phyloP scores from a whole-genome alignment of 768 basidiomycete genomes.

The Termitomyces sp. region DNA sequence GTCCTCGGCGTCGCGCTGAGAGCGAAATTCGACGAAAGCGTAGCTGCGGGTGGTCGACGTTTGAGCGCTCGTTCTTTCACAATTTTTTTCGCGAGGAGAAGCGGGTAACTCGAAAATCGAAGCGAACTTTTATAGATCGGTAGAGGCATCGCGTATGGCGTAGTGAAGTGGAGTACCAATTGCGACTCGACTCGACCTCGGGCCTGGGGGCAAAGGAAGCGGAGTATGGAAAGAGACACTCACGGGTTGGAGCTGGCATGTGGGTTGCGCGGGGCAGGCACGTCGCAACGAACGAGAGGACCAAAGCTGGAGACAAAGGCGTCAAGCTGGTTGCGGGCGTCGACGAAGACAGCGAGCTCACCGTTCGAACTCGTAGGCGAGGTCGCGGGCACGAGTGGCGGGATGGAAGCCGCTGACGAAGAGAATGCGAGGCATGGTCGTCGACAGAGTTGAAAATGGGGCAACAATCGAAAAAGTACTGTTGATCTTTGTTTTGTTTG shows the following conservation, averaged over 20 bases:
- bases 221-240: conserved; percentile 38
- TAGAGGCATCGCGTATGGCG: conserved; percentile 8
- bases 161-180: conserved; percentile 5
- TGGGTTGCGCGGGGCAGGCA: conserved; percentile 80
- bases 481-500: conserved; percentile 23
- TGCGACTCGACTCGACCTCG: conserved; percentile 25
- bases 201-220: conserved; percentile 19
- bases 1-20: conserved; percentile 64
- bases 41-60: conserved; percentile 61
- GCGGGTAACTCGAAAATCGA: conserved; percentile 14
- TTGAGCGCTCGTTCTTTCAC: conserved; percentile 46
- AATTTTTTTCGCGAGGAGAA: conserved; percentile 30
- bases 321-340: not conserved
- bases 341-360: conserved; percentile 19
- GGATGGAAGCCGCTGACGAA: conserved; percentile 86
- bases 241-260: conserved; percentile 75
- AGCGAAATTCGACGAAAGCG: conserved; percentile 82
- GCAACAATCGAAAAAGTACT: conserved; percentile 12
- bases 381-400: conserved; percentile 74
- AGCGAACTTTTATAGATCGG: conserved; percentile 2
- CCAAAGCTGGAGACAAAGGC: conserved; percentile 49
- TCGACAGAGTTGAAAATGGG: conserved; percentile 23
- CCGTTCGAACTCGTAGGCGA: conserved; percentile 88
- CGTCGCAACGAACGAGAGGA: conserved; percentile 82
- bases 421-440: conserved; percentile 70